These are phyloP conservation scores for Tranzscheliella williamsii DNA, from an alignment of 1,284 basidiomycete species.

Conservation along the genomic window DNA sequence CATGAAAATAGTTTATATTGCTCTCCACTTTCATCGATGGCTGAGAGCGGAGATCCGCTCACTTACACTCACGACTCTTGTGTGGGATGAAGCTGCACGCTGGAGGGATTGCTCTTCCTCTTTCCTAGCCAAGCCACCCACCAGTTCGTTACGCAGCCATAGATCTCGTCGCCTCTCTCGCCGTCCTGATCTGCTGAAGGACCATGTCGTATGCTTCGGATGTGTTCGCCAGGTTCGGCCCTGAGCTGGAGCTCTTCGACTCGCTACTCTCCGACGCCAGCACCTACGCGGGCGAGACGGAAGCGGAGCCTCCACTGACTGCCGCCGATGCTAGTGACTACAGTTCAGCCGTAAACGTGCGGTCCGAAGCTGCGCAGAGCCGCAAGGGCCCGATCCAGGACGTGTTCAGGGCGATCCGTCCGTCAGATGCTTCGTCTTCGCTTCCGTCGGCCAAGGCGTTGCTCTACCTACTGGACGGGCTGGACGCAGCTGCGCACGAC, in stretches of 20 bases:
- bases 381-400: conserved; percentile 20
- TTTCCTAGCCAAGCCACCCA: too few species aligned
- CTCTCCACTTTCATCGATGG: too few species aligned
- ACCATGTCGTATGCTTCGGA: conserved; percentile 32
- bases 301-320: too few species aligned
- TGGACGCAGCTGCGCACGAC: conserved; percentile 12
- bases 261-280: conserved; percentile 25
- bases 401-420: conserved; percentile 16
- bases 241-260: conserved; percentile 37
- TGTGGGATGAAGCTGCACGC: too few species aligned
- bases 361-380: conserved; percentile 1
- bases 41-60: too few species aligned
- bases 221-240: conserved; percentile 23
- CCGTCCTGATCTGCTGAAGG: background rate
- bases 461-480: conserved; percentile 23
- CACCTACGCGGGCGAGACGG: conserved; percentile 10
- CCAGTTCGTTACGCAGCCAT: too few species aligned
- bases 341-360: too few species aligned
- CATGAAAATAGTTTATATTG: too few species aligned
- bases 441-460: conserved; percentile 24
- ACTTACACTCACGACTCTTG: too few species aligned
- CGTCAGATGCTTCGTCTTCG: conserved; percentile 8
- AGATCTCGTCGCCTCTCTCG: background rate
- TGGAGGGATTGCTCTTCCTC: too few species aligned
- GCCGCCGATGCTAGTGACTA: conserved; percentile 2